phyloP scores from a whole-genome alignment of 257 asterid genomes.

The Solanum chiquidenum region DNA sequence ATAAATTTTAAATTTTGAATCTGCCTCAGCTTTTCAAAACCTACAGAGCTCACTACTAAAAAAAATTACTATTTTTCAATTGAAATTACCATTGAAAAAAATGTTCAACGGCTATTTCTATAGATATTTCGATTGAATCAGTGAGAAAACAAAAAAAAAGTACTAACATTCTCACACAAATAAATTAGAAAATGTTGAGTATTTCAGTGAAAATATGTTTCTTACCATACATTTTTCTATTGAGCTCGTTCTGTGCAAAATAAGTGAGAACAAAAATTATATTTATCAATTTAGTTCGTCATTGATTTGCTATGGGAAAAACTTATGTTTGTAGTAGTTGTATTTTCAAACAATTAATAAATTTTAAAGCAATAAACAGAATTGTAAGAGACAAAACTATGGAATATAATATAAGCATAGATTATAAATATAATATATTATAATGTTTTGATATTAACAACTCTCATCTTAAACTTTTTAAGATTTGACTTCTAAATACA shows the following conservation, averaged over 20 bases:
- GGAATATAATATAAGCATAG: too few relatives aligned
- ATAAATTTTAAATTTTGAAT: too few relatives aligned
- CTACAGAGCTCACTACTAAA: too few relatives aligned
- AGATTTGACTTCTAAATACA: background rate
- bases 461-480: background rate
- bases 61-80: too few relatives aligned
- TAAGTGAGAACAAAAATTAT: too few relatives aligned
- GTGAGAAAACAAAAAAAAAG: too few relatives aligned
- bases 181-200: too few relatives aligned
- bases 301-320: background rate
- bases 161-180: background rate
- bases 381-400: background rate
- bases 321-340: background rate
- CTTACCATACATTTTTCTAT: background rate
- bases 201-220: background rate
- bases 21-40: fast-evolving
- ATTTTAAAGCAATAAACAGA: background rate
- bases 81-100: too few relatives aligned
- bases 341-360: background rate
- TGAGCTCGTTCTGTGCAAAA: background rate
- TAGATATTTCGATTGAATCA: background rate
- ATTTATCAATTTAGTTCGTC: too few relatives aligned
- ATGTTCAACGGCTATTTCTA: too few relatives aligned
- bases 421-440: too few relatives aligned
- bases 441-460: background rate